Base-by-base conservation (phyloP, 257 asterid genomes). In the Nicotiana sylvestris region DNA sequence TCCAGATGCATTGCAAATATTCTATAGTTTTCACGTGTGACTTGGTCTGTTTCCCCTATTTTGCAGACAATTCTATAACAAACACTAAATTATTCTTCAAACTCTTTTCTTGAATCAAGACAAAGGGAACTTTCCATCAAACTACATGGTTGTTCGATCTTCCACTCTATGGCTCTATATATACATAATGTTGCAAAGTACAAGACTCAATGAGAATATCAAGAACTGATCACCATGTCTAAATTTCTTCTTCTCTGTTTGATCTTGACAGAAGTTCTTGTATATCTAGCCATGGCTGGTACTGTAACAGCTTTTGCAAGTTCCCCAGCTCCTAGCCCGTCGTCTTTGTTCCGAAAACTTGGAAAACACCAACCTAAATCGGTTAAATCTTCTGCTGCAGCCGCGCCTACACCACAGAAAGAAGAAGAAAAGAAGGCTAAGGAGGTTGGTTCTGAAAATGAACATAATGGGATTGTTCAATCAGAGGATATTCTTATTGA, bases 91-190 rank as follows among this genome's bases (percentile, higher is more conserved):
- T 74, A 86, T 83, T 77, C 32, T 77, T 56, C 32, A 37, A 78
- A 77, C 85, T 84, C 32, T 77, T 10, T 33, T 37, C 25, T 30
- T 78, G 78, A 83, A 58, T 6, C 21, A 15, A 33, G 25, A 77
- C 81, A 65, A 57, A 13, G 46, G 87, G 86, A 87, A 85, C 82
- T 84, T 87, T 85, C 88, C 81, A 11, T 16, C 83, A 25, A 53
- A 66, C 82, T 33, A 67, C 61, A 55, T 58, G 62, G 51, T 9
- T 58, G 21, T 78, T 33, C 10, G 18, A 64, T 78, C 29, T 27
- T 65, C 57, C 69, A 58, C 25, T 76, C 76, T 70, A 46, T 56
- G 12, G 10, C 51, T 78, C 33, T 78, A 5, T 32, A 12, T 39
- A 39, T 56, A 21, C 21, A 57, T 72, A 13, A 55, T 15, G 12